Base-by-base conservation (phyloP, 306 rosid genomes). In the Mucuna pruriens region DNA sequence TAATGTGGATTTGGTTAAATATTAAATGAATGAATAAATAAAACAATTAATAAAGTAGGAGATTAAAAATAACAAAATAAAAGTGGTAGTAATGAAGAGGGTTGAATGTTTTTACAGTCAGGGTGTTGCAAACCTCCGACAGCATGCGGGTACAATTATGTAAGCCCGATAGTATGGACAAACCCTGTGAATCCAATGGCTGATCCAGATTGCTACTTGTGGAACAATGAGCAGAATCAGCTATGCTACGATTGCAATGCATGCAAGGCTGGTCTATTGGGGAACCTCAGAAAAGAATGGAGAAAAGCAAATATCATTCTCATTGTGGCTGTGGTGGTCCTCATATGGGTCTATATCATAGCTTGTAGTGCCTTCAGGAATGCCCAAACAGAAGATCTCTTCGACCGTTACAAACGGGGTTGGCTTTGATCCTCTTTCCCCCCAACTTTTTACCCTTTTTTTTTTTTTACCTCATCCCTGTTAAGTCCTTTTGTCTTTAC, bases 121-220 rank as follows among this genome's bases (percentile, higher is more conserved):
- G 99, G 99, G 3, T 95, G 99, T 45, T 95, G 99, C 81, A 93
- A 93, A 78, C 98, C 99, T 45, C 96, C 99, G 3, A 83, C 91
- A 7, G 83, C 70, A 0, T 95, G 98, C 66, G 99, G 95, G 3
- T 93, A 83, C 91, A 88, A 17, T 55, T 95, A 83, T 57, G 90
- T 91, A 82, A 93, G 81, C 80, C 99, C 98, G 19, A 88, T 92
- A 49, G 1, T 80, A 52, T 95, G 99, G 99, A 67, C 82, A 44
- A 92, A 89, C 90, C 98, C 99, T 8, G 87, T 4, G 63, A 89
- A 80, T 77, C 92, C 89, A 2, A 79, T 74, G 90, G 94, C 80
- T 3, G 98, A 92, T 69, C 90, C 85, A 16, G 99, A 95, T 86
- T 93, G 99, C 87, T 76, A 64, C 26, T 12, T 88, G 48, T 95